These are phyloP conservation scores for Knufia petricola DNA, from an alignment of 2,329 filamentous ascomycete genomes.

Conservation along the genomic window DNA sequence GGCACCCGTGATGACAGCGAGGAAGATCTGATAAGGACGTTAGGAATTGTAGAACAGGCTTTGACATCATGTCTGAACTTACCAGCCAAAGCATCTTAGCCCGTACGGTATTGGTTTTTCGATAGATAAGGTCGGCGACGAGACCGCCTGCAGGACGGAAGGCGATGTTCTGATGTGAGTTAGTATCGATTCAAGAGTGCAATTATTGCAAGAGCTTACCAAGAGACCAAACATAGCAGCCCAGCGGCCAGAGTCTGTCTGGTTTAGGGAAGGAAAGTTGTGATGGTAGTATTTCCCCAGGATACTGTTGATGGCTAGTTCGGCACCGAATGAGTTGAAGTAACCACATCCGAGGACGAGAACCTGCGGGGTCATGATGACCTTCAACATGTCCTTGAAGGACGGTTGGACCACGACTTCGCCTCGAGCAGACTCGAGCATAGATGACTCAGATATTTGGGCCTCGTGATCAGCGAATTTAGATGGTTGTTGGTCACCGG, in stretches of 20 bases:
- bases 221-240: conserved; percentile 48
- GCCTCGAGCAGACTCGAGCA: conserved; percentile 42
- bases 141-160: conserved; percentile 41
- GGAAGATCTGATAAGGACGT: conserved; percentile 27
- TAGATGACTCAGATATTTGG: conserved; percentile 40
- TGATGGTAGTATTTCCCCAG: conserved; percentile 50
- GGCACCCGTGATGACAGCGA: conserved; percentile 47
- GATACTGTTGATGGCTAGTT: conserved; percentile 52
- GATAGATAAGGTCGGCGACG: conserved; percentile 48
- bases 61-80: no score
- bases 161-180: conserved; percentile 43
- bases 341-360: conserved; percentile 36
- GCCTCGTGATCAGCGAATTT: conserved; percentile 33
- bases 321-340: conserved; percentile 52
- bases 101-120: conserved; percentile 44
- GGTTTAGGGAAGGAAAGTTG: conserved; percentile 46
- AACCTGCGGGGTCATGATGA: conserved; percentile 53
- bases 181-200: no score
- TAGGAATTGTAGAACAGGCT: no score
- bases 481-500: conserved; percentile 21
- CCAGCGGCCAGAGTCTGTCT: conserved; percentile 47
- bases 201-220: no score
- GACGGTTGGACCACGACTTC: conserved; percentile 57
- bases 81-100: conserved; percentile 54
- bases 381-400: conserved; percentile 48